Evolutionary conservation across 75 land plant genomes (phyloP).

Genomic region (Sequoiadendron giganteum): DNA sequence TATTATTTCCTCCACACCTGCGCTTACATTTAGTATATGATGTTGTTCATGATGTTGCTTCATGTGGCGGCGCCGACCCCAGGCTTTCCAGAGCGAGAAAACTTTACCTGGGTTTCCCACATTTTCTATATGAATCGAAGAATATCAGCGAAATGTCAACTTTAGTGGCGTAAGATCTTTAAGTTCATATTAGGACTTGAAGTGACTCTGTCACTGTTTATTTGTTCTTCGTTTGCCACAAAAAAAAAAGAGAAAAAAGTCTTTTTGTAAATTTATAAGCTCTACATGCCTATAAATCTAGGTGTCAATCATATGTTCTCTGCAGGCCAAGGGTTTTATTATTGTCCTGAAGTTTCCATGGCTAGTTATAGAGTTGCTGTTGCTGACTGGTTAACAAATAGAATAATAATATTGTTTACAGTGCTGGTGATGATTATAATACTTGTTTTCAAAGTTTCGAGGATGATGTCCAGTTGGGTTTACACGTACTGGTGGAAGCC

Average conservation of each 20-base stretch:
- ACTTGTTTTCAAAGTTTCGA: neutral
- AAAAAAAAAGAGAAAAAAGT: too few relatives aligned
- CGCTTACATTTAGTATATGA: too few relatives aligned
- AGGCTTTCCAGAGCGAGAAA: too few relatives aligned
- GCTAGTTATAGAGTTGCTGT: neutral
- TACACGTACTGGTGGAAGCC: slow-evolving; percentile 13
- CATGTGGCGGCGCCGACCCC: too few relatives aligned
- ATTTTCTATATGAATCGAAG: neutral
- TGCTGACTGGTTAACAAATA: neutral
- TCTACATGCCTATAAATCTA: neutral
- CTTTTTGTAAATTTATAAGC: neutral
- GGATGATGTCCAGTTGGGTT: neutral
- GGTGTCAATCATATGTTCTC: neutral
- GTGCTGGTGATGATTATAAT: neutral
- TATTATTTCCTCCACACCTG: too few relatives aligned
- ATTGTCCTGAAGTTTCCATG: neutral
- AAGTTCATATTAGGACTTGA: neutral
- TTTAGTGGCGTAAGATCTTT: neutral
- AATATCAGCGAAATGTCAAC: neutral
- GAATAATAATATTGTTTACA: neutral
- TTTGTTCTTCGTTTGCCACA: too few relatives aligned
- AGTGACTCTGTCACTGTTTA: neutral
- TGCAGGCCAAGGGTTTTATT: neutral
- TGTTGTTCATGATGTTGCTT: too few relatives aligned
- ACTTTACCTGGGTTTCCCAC: too few relatives aligned